Evolutionary conservation across 495 filamentous ascomycete genomes (phyloP).

Genomic region (Penicillium samsonianum): DNA sequence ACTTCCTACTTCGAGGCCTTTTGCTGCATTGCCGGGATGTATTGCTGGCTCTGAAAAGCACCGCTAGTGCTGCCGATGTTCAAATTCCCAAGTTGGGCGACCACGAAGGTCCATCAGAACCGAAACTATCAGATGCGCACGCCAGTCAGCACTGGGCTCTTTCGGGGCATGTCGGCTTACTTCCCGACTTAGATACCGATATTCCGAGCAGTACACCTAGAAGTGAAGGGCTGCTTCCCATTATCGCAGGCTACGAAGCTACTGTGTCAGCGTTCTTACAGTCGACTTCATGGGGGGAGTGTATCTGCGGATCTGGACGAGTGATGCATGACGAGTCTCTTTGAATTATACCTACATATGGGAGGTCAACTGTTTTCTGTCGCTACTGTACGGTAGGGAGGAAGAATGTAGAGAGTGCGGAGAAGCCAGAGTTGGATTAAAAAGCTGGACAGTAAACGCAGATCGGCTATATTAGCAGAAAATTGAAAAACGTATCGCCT

Average conservation of each 20-base stretch:
- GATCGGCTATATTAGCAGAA: constrained; percentile 15
- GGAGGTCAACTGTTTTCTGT: constrained; percentile 11
- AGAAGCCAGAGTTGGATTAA: constrained; percentile 10
- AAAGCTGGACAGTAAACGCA: constrained; percentile 24
- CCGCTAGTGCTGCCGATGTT: constrained; percentile 18
- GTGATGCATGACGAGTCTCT: constrained; percentile 9
- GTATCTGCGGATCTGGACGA: constrained; percentile 33
- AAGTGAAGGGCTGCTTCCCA: constrained; percentile 34
- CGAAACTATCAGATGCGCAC: constrained; percentile 11
- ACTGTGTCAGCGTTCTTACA: constrained; percentile 38
- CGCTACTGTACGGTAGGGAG: constrained; percentile 7
- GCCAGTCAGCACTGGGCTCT: constrained; percentile 13
- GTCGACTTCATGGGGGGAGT: constrained; percentile 31
- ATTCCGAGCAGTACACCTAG: constrained; percentile 6
- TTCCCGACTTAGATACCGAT: constrained; percentile 16
- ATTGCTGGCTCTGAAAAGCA: constrained; percentile 28
- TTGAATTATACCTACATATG: constrained; percentile 13
- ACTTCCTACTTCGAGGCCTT: constrained; percentile 33
- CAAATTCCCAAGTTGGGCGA: constrained; percentile 18
- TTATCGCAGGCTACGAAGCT: constrained; percentile 39
- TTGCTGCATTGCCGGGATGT: constrained; percentile 37
- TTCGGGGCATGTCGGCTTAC: constrained; percentile 9
- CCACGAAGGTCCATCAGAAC: constrained; percentile 9
- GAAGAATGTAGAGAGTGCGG: constrained; percentile 1
- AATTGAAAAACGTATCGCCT: constrained; percentile 16